A percentile compares a stretch with the other conserved stretches of the same genome.
These are phyloP conservation scores for Vitis labrusca DNA, from an alignment of 164 flowering plant genomes.

Conservation along the genomic window DNA sequence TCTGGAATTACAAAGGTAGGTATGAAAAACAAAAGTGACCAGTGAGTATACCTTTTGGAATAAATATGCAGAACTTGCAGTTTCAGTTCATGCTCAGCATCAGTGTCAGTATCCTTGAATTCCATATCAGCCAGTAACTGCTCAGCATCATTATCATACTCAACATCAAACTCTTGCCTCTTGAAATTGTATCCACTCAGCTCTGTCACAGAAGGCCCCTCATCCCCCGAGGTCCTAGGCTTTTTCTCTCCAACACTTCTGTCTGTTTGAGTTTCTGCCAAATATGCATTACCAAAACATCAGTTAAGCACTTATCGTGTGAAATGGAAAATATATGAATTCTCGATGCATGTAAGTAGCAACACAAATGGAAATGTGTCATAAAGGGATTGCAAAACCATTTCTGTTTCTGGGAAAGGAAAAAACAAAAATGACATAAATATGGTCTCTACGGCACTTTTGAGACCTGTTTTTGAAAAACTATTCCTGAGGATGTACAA, in stretches of 20 bases:
- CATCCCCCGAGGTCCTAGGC: conserved; percentile 58
- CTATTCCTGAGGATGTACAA: too few relatives aligned
- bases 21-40: neutral
- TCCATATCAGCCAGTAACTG: conserved; percentile 95
- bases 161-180: conserved; percentile 93
- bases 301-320: neutral
- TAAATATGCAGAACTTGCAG: conserved; percentile 74
- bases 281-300: neutral
- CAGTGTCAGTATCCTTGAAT: conserved; percentile 79
- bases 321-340: neutral
- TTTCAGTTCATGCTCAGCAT: conserved; percentile 75
- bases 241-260: conserved; percentile 87
- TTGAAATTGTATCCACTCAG: conserved; percentile 87
- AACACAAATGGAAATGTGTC: neutral
- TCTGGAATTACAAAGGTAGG: neutral
- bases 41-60: conserved; percentile 59
- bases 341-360: too few relatives aligned
- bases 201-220: conserved; percentile 69
- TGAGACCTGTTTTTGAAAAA: too few relatives aligned
- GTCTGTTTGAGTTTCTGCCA: conserved; percentile 55
- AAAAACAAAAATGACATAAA: too few relatives aligned
- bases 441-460: too few relatives aligned
- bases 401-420: too few relatives aligned
- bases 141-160: conserved; percentile 99
- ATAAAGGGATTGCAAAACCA: too few relatives aligned